Base-by-base conservation (phyloP, 306 rosid genomes). In the Pyrus betulifolia region DNA sequence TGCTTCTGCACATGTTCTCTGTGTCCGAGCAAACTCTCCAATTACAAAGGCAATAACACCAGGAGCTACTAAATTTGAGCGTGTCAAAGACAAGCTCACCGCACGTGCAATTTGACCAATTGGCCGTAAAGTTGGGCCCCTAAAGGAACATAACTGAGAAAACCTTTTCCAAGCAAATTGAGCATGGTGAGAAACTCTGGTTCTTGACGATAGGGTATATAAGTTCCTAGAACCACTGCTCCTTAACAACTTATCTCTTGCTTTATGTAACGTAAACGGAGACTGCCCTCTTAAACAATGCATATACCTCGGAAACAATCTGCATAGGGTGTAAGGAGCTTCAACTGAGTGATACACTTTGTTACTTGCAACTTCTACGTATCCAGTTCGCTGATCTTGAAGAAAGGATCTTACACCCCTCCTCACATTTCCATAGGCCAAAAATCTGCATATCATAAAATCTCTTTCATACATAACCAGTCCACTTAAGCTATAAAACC, bases 61-160 rank as follows among this genome's bases (percentile, higher is more conserved):
- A 63, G 92, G 96, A 61, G 80, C 81, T 60, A 88, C 82, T 69
- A 90, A 72, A 86, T 92, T 83, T 55, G 96, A 90, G 70, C 91
- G 84, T 19, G 84, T 75, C 87, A 92, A 79, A 68, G 92, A 91
- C 63, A 92, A 59, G 82, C 90, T 90, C 60, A 92, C 86, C 0
- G 82, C 93, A 81, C 91, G 85, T 49, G 91, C 90, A 87, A 90
- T 84, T 78, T 45, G 87, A 77, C 85, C 81, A 59, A 83, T 81
- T 13, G 89, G 96, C 11, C 77, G 83, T 74, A 83, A 86, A 57
- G 84, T 68, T 49, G 87, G 79, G 46, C 86, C 87, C 60, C 79
- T 77, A 80, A 73, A 80, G 69, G 84, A 77, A 74, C 84, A 84
- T 74, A 81, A 52, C 30, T 80, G 86, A 80, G 81, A 86, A 55